Evolutionary conservation across 805 yeast genomes (phyloP).

Genomic region (Lachancea sp.): DNA sequence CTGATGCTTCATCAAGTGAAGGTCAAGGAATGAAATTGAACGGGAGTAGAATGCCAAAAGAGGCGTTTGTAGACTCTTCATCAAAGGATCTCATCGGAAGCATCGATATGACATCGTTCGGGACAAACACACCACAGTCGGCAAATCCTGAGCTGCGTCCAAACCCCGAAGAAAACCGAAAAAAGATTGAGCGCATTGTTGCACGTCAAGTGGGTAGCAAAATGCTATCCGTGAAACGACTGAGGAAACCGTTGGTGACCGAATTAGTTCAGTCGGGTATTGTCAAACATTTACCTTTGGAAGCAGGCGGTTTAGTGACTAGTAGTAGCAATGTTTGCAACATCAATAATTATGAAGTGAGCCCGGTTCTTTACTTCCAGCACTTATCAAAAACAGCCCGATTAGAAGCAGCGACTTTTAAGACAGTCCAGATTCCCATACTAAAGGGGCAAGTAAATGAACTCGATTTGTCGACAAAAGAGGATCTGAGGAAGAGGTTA

Average conservation of each 20-base stretch:
- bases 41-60: too few relatives aligned
- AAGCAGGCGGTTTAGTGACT: constrained; percentile 15
- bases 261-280: constrained; percentile 21
- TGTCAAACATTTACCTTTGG: constrained; percentile 18
- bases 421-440: background rate
- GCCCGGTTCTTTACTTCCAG: constrained; percentile 22
- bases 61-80: background rate
- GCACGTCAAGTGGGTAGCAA: constrained; percentile 12
- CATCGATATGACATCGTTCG: background rate
- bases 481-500: background rate
- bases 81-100: background rate
- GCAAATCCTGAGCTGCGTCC: background rate
- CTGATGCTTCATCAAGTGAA: too few relatives aligned
- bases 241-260: constrained; percentile 11
- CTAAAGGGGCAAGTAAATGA: background rate
- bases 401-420: constrained; percentile 8
- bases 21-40: too few relatives aligned
- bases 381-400: constrained; percentile 22
- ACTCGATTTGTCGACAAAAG: background rate
- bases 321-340: constrained; percentile 30
- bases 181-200: constrained; percentile 17
- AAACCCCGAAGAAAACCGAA: constrained; percentile 16
- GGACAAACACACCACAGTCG: background rate
- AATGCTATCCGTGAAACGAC: constrained; percentile 8
- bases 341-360: constrained; percentile 22